Base-by-base conservation (phyloP, 2,329 filamentous ascomycete species). In the Alternaria triticimaculans region DNA sequence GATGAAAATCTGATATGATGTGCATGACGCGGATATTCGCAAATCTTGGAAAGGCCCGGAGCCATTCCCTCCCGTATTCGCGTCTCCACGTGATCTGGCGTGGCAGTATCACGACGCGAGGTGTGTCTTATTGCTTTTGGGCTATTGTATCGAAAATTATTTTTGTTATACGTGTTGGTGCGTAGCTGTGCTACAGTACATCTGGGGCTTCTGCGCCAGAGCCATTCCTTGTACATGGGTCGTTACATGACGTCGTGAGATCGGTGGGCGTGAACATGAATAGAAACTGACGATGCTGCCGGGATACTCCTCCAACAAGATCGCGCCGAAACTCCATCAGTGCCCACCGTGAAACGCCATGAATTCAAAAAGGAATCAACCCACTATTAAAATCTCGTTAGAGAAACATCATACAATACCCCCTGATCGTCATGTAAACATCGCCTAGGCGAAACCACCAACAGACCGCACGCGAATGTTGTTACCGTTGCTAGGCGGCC, bases 11-110 rank as follows among this genome's bases (percentile, higher is more conserved):
- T 50, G 25, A 54, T 28, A 56, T 21, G 25, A 37, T 50, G 54
- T 55, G 43, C 43, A 64, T 66, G 61, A 64, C 61, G 64, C 61
- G 58, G 56, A 59, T 58, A 59, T 44, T 46, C 49, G 55, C 60
- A 59, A 59, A 33, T 41, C 60, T 43, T 54, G 55, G 49, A 59
- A 46, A 28, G 45, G 15, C 57, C 49, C 49, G 41, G 26, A 23
- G 12, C 30, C 30, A 53, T 53, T 46, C 45, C 26, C 48, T 53
- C 41, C 59, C 48, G 48, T 57, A 41, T 58, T 62, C 62, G 55
- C 54, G 55, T 62, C 51, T 51, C 56, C 60, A 62, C 56, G 60
- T 62, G 60, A 62, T 59, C 15, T 53, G 49, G 49, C 30, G 49
- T 53, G 49, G 49, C 28, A 53, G 49, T 53, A 53, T 53, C 49